Conservation (phyloP, 225 moss, liverwort and hornwort species). For the Anthoceros angustus region DNA sequence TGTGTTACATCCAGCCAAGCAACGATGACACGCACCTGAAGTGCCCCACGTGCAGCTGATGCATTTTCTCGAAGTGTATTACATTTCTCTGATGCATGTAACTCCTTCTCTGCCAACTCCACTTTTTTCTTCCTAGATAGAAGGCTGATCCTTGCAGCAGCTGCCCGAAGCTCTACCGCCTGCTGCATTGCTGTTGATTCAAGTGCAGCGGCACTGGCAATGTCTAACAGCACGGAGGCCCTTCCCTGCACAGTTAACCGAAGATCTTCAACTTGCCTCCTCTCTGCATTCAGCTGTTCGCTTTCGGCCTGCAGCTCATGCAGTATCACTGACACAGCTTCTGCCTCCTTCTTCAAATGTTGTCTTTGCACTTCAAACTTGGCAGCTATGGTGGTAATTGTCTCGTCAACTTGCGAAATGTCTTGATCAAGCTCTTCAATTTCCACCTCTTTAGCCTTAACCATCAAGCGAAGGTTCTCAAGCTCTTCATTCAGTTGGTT, state of each 20-base stretch:
- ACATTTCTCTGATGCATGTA: conserved; percentile 21
- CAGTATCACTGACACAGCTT: conserved; percentile 9
- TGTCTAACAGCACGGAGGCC: conserved; percentile 9
- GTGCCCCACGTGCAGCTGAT: conserved; percentile 15
- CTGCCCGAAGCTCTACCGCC: conserved; percentile 14
- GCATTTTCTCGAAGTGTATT: conserved; percentile 28
- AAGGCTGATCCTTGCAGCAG: conserved; percentile 13
- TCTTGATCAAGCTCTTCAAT: conserved; percentile 19
- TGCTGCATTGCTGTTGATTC: conserved; percentile 18
- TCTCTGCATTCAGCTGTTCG: conserved; percentile 13
- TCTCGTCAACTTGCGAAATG: conserved; percentile 22
- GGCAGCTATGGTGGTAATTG: conserved; percentile 16
- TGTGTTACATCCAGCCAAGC: not conserved
- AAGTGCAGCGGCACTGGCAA: conserved; percentile 14
- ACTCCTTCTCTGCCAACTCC: conserved; percentile 29
- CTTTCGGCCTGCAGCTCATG: conserved; percentile 15
- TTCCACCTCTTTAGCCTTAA: conserved; percentile 25
- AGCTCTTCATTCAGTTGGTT: conserved; percentile 17
- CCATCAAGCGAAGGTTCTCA: conserved; percentile 16
- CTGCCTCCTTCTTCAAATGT: conserved; percentile 11
- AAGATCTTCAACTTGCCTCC: conserved; percentile 11
- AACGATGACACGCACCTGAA: conserved; percentile 19
- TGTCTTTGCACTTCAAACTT: conserved; percentile 19
- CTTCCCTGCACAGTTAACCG: conserved; percentile 16
- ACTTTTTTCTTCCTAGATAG: conserved; percentile 21